Evolutionary conservation across 2,329 filamentous ascomycete genomes (phyloP).

Genomic region (Emergomyces orientalis): DNA sequence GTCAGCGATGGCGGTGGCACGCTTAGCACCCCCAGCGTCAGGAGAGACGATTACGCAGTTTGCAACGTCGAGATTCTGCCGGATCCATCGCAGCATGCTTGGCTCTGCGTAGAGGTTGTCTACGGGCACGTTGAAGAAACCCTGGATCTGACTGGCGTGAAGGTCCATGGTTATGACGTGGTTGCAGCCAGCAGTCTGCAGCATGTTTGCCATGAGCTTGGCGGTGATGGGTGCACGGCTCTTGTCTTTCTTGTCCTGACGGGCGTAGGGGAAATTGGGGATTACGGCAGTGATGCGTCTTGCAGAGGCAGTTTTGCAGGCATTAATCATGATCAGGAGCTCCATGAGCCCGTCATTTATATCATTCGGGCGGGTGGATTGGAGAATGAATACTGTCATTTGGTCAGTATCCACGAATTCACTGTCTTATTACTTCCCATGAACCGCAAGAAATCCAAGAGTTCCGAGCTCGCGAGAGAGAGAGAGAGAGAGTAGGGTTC

Average conservation of each 20-base stretch:
- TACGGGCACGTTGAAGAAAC: conserved; percentile 81
- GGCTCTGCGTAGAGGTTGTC: conserved; percentile 89
- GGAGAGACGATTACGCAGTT: conserved; percentile 92
- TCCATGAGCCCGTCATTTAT: conserved; percentile 99
- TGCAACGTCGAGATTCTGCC: conserved; percentile 68
- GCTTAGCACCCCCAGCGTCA: conserved; percentile 89
- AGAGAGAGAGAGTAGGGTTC: not conserved
- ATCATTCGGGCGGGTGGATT: conserved; percentile 88
- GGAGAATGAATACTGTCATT: conserved; percentile 76
- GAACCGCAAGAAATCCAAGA: not conserved
- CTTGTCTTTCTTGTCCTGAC: conserved; percentile 97
- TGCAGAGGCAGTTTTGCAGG: conserved; percentile 76
- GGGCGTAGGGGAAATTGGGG: conserved; percentile 91
- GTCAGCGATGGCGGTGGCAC: conserved; percentile 89
- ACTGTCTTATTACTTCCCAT: not conserved
- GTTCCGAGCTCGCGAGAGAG: not conserved
- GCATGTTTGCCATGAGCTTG: conserved; percentile 94
- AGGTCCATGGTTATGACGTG: conserved; percentile 95
- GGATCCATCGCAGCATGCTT: conserved; percentile 82
- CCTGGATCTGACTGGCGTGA: conserved; percentile 87
- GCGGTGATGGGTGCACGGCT: conserved; percentile 93
- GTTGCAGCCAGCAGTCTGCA: conserved; percentile 87
- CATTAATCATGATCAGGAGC: conserved; percentile 95
- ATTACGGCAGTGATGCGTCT: conserved; percentile 91
- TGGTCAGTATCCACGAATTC: not conserved